Percentiles rank a stretch among this genome's conserved stretches.
These are phyloP conservation scores for Alectoria sarmentosa DNA, from an alignment of 495 filamentous ascomycete genomes.

Conservation along the genomic window DNA sequence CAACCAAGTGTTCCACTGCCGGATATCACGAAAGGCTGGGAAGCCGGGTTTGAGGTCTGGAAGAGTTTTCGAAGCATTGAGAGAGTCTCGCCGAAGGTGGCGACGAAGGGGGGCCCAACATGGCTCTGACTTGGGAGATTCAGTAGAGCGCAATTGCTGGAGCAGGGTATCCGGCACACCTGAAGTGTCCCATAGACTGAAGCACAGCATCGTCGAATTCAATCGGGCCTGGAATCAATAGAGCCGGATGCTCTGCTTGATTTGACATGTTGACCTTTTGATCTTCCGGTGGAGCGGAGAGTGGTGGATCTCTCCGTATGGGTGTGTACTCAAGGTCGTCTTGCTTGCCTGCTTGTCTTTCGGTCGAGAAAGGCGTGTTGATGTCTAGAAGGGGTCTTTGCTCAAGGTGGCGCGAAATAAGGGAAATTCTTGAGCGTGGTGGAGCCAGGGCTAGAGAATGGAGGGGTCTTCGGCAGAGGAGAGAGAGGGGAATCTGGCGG, in stretches of 20 bases:
- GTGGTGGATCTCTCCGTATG: constrained; percentile 35
- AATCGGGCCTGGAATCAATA: constrained; percentile 94
- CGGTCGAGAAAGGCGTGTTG: constrained; percentile 62
- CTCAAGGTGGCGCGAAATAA: constrained; percentile 77
- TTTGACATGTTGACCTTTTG: constrained; percentile 57
- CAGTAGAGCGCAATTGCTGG: constrained; percentile 1
- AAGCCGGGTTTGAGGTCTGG: constrained; percentile 69
- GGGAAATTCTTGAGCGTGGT: constrained; percentile 61
- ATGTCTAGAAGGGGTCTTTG: constrained; percentile 53
- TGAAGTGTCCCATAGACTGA: constrained; percentile 90
- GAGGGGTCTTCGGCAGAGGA: constrained; percentile 31
- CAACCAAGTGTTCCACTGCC: constrained; percentile 95
- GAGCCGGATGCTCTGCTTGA: constrained; percentile 70
- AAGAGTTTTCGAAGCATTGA: constrained; percentile 87
- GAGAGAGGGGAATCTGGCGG: constrained; percentile 21
- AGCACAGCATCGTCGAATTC: constrained; percentile 98
- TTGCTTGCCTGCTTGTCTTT: constrained; percentile 45
- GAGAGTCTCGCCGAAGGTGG: constrained; percentile 82
- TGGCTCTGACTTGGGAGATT: constrained; percentile 74
- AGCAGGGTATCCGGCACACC: constrained; percentile 47
- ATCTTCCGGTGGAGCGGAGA: constrained; percentile 10
- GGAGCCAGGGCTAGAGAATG: constrained; percentile 44
- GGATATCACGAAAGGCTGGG: constrained; percentile 88
- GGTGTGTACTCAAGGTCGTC: constrained; percentile 55
- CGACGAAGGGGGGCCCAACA: constrained; percentile 80